Evolutionary conservation across 345 rosid genomes (phyloP).

Genomic region (Hirschfeldia incana): DNA sequence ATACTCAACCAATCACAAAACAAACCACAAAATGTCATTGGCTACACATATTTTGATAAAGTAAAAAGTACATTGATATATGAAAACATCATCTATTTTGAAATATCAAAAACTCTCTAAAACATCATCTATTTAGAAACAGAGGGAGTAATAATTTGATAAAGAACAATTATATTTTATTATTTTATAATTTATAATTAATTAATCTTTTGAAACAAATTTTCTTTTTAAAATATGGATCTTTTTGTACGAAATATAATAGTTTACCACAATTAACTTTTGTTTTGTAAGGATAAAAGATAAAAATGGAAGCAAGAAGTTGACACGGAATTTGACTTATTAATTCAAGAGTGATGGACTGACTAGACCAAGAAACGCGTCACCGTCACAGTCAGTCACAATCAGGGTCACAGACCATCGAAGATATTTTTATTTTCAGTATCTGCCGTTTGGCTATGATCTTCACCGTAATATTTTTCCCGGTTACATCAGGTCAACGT

Average conservation of each 20-base stretch:
- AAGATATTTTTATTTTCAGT: neutral
- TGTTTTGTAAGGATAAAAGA: neutral
- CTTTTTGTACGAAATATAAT: neutral
- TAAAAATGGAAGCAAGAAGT: neutral
- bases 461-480: conserved; percentile 24
- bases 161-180: no score
- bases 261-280: neutral
- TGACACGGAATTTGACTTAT: conserved; percentile 43
- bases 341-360: conserved; percentile 7
- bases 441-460: conserved; percentile 33
- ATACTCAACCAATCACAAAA: no score
- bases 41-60: no score
- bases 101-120: no score
- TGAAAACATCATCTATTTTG: no score
- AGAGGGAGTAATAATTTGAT: no score
- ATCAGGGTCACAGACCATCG: conserved; percentile 24
- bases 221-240: no score
- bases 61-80: no score
- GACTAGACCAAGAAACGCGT: conserved; percentile 20
- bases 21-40: no score
- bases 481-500: conserved; percentile 31
- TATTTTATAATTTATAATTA: no score
- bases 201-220: no score
- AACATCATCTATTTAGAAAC: no score
- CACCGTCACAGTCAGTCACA: conserved; percentile 27